Evolutionary conservation across 2,329 filamentous ascomycete genomes (phyloP).

Genomic region (Colletotrichum gloeosporioides): DNA sequence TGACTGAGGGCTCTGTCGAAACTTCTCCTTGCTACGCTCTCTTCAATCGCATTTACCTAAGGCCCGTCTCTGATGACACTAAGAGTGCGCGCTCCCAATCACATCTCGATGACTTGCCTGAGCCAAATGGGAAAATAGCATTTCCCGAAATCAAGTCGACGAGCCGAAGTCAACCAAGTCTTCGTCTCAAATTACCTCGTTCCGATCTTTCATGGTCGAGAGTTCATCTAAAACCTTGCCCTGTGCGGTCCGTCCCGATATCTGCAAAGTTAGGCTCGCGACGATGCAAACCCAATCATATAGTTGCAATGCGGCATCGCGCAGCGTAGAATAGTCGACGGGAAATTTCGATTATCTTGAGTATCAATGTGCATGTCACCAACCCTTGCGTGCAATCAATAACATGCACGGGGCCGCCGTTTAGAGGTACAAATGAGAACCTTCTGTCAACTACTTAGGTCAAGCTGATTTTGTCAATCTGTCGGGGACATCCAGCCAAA

Average conservation of each 20-base stretch:
- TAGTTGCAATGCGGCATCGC: not conserved
- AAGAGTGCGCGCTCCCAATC: not conserved
- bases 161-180: accelerated
- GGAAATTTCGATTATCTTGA: not conserved
- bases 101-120: not conserved
- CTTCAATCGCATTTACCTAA: not conserved
- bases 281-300: not conserved
- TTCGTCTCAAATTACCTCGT: not conserved
- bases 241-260: not conserved
- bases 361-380: not conserved
- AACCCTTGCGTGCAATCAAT: too few relatives aligned
- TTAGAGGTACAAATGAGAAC: not conserved
- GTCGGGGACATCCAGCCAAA: not conserved
- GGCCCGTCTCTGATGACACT: not conserved
- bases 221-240: not conserved
- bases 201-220: not conserved
- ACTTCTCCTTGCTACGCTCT: not conserved
- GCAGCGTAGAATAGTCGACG: not conserved
- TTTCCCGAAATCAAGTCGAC: not conserved
- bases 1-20: not conserved
- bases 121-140: not conserved
- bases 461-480: not conserved
- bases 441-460: not conserved
- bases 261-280: not conserved
- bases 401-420: too few relatives aligned